Base-by-base conservation (phyloP, 805 yeast species). In the Maudiozyma saulgeensis region DNA sequence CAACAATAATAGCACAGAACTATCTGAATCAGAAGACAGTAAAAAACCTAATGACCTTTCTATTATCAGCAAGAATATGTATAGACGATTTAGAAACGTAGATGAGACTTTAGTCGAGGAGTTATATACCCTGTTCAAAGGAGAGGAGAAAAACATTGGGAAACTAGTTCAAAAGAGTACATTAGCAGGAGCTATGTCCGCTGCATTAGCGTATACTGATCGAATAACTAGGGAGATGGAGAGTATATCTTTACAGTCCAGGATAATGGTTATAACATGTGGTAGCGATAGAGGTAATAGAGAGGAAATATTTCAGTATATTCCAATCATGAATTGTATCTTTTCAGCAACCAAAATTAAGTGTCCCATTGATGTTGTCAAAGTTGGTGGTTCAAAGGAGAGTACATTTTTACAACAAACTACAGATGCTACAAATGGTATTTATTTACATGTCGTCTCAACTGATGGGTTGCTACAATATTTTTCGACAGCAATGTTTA, bases 261-360 rank as follows among this genome's bases (percentile, higher is more conserved):
- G 90, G 44, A 69, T 84, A 6, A 57, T 86, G 51, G 74, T 82
- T 12, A 63, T 85, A 3, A 66, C 70, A 3, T 64, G 69, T 44
- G 69, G 69, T 34, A 58, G 62, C 31, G 68, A 63, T 16, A 57
- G 59, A 25, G 79, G 81, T 51, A 80, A 83, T 54, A 87, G 81
- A 53, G 89, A 87, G 57, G 81, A 80, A 49, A 80, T 88, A 5
- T 72, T 87, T 47, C 87, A 87, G 50, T 95, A 93, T 64, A 87
- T 91, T 42, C 86, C 97, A 4, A 82, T 88, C 42, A 93, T 93
- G 98, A 93, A 93, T 66, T 77, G 93, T 51, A 91, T 93, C 31
- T 93, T 93, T 68, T 91, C 97, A 0, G 96, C 98, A 0, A 96
- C 93, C 57, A 91, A 90, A 66, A 78, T 85, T 84, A 83, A 81